Base-by-base conservation (phyloP, 805 yeast genomes). In the Naumovozyma castellii region DNA sequence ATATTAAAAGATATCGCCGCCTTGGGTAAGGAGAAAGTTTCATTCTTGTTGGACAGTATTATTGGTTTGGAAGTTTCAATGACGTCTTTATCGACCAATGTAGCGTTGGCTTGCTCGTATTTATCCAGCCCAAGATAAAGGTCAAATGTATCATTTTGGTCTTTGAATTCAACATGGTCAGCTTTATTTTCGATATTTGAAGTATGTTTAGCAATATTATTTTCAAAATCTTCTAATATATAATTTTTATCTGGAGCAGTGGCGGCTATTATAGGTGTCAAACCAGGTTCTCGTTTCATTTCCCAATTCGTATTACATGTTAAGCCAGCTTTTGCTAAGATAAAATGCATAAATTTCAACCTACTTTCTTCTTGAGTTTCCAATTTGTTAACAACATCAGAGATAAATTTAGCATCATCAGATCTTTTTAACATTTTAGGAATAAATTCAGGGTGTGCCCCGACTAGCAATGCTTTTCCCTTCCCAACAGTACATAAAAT, bases 361-460 rank as follows among this genome's bases (percentile, higher is more conserved):
- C 97, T 69, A 2, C 60, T 52, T 2, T 54, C 55, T 39, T 80
- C 78, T 27, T 69, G 52, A 0, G 58, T 57, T 16, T 56, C 55
- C 19, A 87, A 58, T 0, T 52, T 56, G 2, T 64, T 51, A 2
- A 75, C 59, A 2, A 77, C 63, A 0, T 50, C 40, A 5, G 50
- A 45, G 36, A 63, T 61, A 14, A 64, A 34, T 45, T 60, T 35
- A 44, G 65, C 42, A 42, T 57, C 53, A 9, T 55, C 47, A 2
- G 62, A 47, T 19, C 64, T 64, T 15, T 61, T 61, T 44, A 72
- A 62, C 46, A 78, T 50, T 13, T 72, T 64, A 13, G 86, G 80
- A 2, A 76, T 67, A 54, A 79, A 87, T 60, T 92, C 99, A 0
- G 96, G 95, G 61, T 92, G 98, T 0, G 85, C 73, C 0, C 97